These are phyloP conservation scores for Sclerotinia borealis DNA, from an alignment of 2,329 filamentous ascomycete genomes.

Conservation along the genomic window DNA sequence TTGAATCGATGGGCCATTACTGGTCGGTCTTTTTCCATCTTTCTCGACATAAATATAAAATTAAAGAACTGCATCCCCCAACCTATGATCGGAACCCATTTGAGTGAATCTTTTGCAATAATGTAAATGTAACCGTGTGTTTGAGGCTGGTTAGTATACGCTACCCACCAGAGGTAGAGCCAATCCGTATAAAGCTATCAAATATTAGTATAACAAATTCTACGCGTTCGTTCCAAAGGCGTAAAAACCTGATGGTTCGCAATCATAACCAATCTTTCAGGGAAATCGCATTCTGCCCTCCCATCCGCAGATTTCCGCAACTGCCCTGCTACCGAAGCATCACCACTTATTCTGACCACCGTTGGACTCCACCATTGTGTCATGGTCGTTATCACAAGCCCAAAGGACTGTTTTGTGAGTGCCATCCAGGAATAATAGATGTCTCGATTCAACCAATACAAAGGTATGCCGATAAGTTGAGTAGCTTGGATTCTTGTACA, in stretches of 20 bases:
- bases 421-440: conserved; percentile 84
- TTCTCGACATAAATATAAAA: conserved; percentile 88
- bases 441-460: conserved; percentile 70
- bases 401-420: conserved; percentile 79
- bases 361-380: conserved; percentile 87
- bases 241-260: conserved; percentile 70
- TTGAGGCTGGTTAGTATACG: conserved; percentile 67
- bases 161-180: conserved; percentile 90
- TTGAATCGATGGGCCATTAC: conserved; percentile 68
- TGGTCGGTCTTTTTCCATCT: conserved; percentile 74
- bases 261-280: conserved; percentile 74
- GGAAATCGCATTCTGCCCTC: conserved; percentile 70
- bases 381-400: conserved; percentile 69
- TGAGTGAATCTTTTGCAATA: conserved; percentile 82
- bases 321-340: conserved; percentile 71
- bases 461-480: conserved; percentile 67
- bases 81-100: conserved; percentile 72
- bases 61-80: conserved; percentile 79
- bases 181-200: conserved; percentile 76
- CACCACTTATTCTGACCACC: conserved; percentile 74
- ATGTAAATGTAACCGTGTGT: conserved; percentile 88
- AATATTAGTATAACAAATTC: conserved; percentile 19
- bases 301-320: conserved; percentile 65
- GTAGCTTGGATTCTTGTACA: conserved; percentile 56
- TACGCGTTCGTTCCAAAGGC: no score